phyloP scores from a whole-genome alignment of 148 eudicot genomes.

The Diospyros lotus region DNA sequence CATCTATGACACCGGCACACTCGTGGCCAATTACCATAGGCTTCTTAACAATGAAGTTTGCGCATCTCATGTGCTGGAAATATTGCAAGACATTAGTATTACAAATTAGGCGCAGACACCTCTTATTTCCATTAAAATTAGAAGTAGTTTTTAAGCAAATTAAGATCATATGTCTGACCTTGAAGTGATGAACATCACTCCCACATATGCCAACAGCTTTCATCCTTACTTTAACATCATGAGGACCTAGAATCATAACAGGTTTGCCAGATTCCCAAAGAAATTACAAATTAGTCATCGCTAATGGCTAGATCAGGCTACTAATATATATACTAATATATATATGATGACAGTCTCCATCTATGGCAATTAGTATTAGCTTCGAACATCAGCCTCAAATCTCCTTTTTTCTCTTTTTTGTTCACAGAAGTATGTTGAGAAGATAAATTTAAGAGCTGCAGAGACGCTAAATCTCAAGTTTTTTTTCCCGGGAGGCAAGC shows the following conservation, averaged over 20 bases:
- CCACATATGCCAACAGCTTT: constrained; percentile 95
- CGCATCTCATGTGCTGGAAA: constrained; percentile 49
- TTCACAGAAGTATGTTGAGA: no score
- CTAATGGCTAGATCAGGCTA: background rate
- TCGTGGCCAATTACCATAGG: constrained; percentile 85
- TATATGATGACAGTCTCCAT: no score
- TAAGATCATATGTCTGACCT: constrained; percentile 31
- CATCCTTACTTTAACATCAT: constrained; percentile 71
- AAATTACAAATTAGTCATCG: background rate
- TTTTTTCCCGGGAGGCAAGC: no score
- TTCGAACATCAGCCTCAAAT: no score
- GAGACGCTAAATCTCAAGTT: no score
- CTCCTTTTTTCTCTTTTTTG: no score
- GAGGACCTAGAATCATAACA: constrained; percentile 39
- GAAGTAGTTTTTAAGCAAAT: background rate
- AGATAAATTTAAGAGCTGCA: no score
- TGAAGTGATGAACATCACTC: constrained; percentile 82
- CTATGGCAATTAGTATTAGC: no score
- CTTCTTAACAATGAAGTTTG: constrained; percentile 52
- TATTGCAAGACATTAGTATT: background rate
- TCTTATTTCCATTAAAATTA: background rate
- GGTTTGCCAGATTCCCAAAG: background rate
- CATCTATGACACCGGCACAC: constrained; percentile 63
- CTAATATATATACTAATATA: no score
- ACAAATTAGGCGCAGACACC: no score